Percentiles rank a stretch among this genome's conserved stretches.
Evolutionary conservation across 108 stramenopile species (phyloP).

Genomic region (Aurantiochytrium sp.): DNA sequence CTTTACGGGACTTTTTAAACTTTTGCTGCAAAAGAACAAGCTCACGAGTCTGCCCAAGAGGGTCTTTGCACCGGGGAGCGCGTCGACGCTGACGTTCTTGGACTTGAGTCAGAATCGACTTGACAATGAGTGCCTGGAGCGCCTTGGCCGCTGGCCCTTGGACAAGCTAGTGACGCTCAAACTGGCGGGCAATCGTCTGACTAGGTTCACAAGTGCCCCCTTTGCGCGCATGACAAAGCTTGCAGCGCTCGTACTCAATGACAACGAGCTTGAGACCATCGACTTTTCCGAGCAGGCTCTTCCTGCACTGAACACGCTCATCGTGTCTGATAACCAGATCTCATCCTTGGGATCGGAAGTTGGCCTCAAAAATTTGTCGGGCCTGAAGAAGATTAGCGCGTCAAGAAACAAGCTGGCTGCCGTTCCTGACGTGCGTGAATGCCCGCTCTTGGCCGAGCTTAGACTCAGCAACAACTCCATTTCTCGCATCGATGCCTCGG

Average conservation of each 20-base stretch:
- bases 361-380: background rate
- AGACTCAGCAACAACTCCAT: background rate
- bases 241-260: background rate
- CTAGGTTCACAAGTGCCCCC: background rate
- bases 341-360: background rate
- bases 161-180: conserved; percentile 11
- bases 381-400: background rate
- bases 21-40: background rate
- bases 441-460: background rate
- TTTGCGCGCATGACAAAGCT: background rate
- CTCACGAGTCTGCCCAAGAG: background rate
- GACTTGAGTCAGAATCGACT: background rate
- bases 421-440: background rate
- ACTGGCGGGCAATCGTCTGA: background rate
- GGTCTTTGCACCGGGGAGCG: background rate
- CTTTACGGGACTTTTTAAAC: background rate
- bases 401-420: background rate
- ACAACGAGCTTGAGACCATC: background rate
- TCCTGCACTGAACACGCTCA: background rate
- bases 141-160: background rate
- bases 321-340: background rate
- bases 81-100: background rate
- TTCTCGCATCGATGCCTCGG: background rate
- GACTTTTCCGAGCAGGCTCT: background rate
- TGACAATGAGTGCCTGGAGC: background rate